Percentiles rank a stretch among this genome's conserved stretches.
Evolutionary conservation across 2,329 filamentous ascomycete species (phyloP).

Genomic region (Aspergillus calidoustus): DNA sequence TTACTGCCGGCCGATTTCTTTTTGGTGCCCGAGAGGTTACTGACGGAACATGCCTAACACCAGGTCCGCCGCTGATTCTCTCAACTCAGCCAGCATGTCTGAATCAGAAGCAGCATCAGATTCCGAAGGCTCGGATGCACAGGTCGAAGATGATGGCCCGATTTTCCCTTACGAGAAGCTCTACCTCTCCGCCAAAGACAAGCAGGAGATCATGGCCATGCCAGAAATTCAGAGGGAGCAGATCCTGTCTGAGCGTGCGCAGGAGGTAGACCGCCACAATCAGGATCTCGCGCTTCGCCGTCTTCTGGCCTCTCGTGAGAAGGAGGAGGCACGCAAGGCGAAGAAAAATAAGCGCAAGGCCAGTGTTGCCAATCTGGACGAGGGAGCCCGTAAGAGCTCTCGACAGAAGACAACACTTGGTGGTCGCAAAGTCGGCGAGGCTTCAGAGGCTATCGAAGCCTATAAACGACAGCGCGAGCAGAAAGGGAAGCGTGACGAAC

Average conservation of each 20-base stretch:
- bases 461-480: constrained; percentile 66
- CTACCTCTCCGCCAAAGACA: constrained; percentile 74
- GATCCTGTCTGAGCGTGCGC: constrained; percentile 83
- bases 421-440: constrained; percentile 69
- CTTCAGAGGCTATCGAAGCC: constrained; percentile 73
- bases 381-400: constrained; percentile 73
- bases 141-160: constrained; percentile 53
- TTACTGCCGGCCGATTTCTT: neutral
- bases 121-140: constrained; percentile 60
- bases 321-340: constrained; percentile 59
- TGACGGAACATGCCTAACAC: neutral
- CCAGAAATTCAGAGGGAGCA: constrained; percentile 90
- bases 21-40: neutral
- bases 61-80: constrained; percentile 73
- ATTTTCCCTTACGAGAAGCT: constrained; percentile 86
- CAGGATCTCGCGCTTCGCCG: constrained; percentile 83
- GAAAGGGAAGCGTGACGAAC: constrained; percentile 56
- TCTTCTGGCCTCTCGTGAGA: constrained; percentile 70
- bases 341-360: constrained; percentile 74
- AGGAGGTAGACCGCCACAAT: constrained; percentile 78
- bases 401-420: constrained; percentile 71
- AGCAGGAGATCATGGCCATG: constrained; percentile 78
- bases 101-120: constrained; percentile 85
- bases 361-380: constrained; percentile 76
- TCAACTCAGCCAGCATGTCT: constrained; percentile 85